These are phyloP conservation scores for Allium cepa DNA, from an alignment of 106 monocot genomes.

Conservation along the genomic window DNA sequence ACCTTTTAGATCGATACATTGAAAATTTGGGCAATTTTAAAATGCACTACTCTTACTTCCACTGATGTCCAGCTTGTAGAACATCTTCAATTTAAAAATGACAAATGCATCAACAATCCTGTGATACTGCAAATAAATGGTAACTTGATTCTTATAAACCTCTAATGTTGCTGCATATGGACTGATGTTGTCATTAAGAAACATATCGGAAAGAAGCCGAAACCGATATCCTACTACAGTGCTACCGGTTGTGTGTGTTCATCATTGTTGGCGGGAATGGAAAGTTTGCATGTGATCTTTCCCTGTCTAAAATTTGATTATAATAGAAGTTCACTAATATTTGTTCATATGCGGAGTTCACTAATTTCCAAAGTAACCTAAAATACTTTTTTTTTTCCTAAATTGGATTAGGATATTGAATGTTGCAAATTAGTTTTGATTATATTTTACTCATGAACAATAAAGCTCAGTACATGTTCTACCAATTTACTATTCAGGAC, in stretches of 20 bases:
- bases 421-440: background rate
- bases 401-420: background rate
- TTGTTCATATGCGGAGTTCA: no score
- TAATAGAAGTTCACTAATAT: background rate
- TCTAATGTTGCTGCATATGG: no score
- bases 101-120: no score
- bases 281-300: background rate
- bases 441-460: background rate
- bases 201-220: no score
- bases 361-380: background rate
- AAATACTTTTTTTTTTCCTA: background rate
- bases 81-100: background rate
- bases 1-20: background rate
- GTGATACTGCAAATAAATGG: no score
- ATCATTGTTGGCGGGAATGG: background rate
- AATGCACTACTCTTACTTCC: background rate
- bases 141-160: no score
- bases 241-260: background rate
- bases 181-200: no score
- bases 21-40: no score
- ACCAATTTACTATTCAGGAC: slow-evolving; percentile 34
- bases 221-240: background rate
- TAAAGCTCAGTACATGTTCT: background rate
- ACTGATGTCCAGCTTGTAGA: background rate
- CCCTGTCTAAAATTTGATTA: background rate